Base-by-base conservation (phyloP, 768 basidiomycete species). In the Suillus decipiens region DNA sequence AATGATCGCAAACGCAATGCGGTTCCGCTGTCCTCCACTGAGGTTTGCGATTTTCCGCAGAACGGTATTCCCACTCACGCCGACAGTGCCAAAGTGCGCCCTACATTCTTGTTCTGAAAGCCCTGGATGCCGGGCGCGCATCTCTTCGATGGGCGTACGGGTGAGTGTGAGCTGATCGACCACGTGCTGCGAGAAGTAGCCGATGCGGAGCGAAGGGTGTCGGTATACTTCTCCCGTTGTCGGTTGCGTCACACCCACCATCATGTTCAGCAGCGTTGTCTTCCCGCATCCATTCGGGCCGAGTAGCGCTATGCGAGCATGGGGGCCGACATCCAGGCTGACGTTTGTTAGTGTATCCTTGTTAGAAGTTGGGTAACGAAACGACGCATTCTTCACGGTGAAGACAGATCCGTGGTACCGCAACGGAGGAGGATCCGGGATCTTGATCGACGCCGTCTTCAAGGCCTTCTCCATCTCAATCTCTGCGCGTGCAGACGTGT, bases 111-210 rank as follows among this genome's bases (percentile, higher is more conserved):
- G 70, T 51, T 76, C 73, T 3, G 70, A 68, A 22, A 76, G 67
- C 2, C 64, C 71, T 0, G 71, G 64, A 24, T 72, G 70, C 2
- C 74, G 69, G 48, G 73, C 72, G 10, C 67, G 65, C 57, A 69
- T 69, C 1, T 70, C 65, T 34, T 78, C 59, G 0, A 73, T 69
- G 11, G 81, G 64, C 19, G 64, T 63, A 14, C 33, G 50, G 14
- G 41, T 56, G 33, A 58, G 62, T 33, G 34, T 75, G 4, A 87
- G 76, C 45, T 80, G 77, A 66, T 89, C 87, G 15, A 89, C 86
- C 0, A 81, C 79, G 69, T 87, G 84, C 67, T 90, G 88, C 0
- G 81, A 81, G 68, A 85, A 90, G 73, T 86, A 86, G 1, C 84
- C 86, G 42, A 89, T 82, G 22, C 77, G 78, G 36, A 83, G 75